phyloP scores from a whole-genome alignment of 2,329 filamentous ascomycete genomes.

The Chrysoporthe puriensis region DNA sequence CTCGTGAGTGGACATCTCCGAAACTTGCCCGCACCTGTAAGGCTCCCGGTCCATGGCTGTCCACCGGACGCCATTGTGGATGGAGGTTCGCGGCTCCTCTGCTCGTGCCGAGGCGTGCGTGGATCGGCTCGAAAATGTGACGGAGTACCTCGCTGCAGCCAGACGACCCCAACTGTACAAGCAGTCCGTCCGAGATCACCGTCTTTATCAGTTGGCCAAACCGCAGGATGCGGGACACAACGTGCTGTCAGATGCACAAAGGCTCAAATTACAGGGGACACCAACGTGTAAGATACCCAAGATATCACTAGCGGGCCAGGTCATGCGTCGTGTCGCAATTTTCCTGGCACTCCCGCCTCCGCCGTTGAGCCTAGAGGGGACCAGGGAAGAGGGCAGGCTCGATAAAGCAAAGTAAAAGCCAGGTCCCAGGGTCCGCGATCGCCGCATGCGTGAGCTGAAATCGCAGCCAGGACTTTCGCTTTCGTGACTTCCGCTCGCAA shows the following conservation, averaged over 20 bases:
- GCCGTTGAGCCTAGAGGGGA: background rate
- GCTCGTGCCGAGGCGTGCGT: background rate
- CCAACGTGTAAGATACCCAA: slow-evolving; percentile 13
- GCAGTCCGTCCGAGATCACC: background rate
- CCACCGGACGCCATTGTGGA: slow-evolving; percentile 24
- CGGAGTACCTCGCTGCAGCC: background rate
- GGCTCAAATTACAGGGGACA: slow-evolving; percentile 13
- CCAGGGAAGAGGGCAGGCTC: background rate
- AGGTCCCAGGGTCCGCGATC: slow-evolving; percentile 2
- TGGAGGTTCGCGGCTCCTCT: background rate
- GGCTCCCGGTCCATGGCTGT: slow-evolving; percentile 19
- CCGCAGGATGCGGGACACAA: slow-evolving; percentile 4
- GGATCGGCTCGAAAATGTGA: background rate
- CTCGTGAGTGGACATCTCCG: background rate
- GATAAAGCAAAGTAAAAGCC: background rate
- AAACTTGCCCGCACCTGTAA: slow-evolving; percentile 48
- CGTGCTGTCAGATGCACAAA: slow-evolving; percentile 8
- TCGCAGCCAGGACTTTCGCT: slow-evolving; percentile 26
- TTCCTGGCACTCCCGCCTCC: background rate
- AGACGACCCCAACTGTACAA: background rate
- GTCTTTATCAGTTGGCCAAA: background rate
- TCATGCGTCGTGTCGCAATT: slow-evolving; percentile 13
- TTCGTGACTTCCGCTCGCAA: background rate
- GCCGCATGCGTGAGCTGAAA: slow-evolving; percentile 25
- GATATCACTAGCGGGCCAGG: slow-evolving; percentile 12